Percentiles rank a stretch among this genome's conserved stretches.
phyloP scores from a whole-genome alignment of 2,329 filamentous ascomycete species.

The Fusarium sp. region DNA sequence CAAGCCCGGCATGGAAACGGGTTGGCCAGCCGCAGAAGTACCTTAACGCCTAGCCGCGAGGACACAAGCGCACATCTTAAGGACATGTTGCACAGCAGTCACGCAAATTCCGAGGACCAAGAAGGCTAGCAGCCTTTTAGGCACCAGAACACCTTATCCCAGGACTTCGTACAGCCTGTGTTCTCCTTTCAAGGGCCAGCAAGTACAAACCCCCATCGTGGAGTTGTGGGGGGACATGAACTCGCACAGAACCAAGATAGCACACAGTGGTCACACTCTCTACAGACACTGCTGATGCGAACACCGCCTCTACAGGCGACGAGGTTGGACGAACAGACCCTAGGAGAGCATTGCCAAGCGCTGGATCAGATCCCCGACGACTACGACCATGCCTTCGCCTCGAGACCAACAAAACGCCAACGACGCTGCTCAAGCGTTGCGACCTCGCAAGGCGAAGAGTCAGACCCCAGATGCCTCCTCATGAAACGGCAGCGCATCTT shows the following conservation, averaged over 20 bases:
- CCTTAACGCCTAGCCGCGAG: slow-evolving; percentile 20
- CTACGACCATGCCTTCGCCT: neutral
- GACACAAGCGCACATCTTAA: slow-evolving; percentile 26
- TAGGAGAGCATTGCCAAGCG: neutral
- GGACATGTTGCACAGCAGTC: slow-evolving; percentile 25
- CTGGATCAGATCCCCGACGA: neutral
- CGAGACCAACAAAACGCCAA: slow-evolving; percentile 18
- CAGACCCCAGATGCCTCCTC: slow-evolving; percentile 39
- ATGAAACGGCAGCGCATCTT: slow-evolving; percentile 39
- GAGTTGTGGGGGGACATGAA: neutral
- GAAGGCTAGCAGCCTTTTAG: slow-evolving; percentile 43
- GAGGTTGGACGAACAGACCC: neutral
- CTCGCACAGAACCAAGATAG: slow-evolving; percentile 2
- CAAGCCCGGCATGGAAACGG: slow-evolving; percentile 25
- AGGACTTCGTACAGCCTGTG: slow-evolving; percentile 6
- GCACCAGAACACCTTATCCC: slow-evolving; percentile 2
- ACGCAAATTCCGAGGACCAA: slow-evolving; percentile 24
- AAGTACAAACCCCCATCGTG: neutral
- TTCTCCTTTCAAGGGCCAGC: slow-evolving; percentile 8
- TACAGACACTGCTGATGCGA: slow-evolving; percentile 37
- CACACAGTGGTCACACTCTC: slow-evolving; percentile 31
- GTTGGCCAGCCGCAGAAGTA: slow-evolving; percentile 16
- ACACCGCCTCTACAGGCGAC: slow-evolving; percentile 31
- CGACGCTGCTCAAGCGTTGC: slow-evolving; percentile 20
- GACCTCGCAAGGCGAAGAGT: slow-evolving; percentile 3